phyloP scores from a whole-genome alignment of 2,329 filamentous ascomycete genomes.

The Claviceps cyperi region DNA sequence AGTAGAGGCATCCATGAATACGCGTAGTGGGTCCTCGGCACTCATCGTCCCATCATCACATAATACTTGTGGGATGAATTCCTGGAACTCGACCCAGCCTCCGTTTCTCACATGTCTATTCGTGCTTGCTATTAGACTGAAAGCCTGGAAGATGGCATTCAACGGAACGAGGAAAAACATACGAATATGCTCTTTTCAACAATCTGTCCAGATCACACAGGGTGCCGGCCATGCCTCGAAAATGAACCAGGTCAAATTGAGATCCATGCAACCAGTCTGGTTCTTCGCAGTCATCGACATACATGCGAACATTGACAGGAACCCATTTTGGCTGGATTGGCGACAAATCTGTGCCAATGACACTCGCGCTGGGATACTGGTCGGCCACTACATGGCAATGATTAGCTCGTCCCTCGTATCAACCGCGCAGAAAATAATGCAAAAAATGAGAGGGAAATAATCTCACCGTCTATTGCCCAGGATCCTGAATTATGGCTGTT shows the following conservation, averaged over 20 bases:
- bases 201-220: constrained; percentile 37
- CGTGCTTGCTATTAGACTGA: constrained; percentile 2
- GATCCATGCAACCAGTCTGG: constrained; percentile 39
- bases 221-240: constrained; percentile 31
- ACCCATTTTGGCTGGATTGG: constrained; percentile 34
- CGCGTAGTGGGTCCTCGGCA: constrained; percentile 22
- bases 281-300: constrained; percentile 46
- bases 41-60: constrained; percentile 32
- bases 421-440: neutral
- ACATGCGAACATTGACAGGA: constrained; percentile 45
- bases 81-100: constrained; percentile 38
- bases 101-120: constrained; percentile 27
- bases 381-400: constrained; percentile 21
- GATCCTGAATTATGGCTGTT: constrained; percentile 17
- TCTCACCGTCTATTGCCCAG: constrained; percentile 39
- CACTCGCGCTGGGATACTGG: constrained; percentile 24
- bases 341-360: constrained; percentile 28
- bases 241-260: constrained; percentile 42
- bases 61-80: constrained; percentile 25
- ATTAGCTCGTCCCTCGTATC: neutral
- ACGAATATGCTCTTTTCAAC: constrained; percentile 25
- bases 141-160: neutral
- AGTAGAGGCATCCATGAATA: constrained; percentile 19
- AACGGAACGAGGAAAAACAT: neutral
- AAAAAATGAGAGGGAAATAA: neutral